phyloP scores from a whole-genome alignment of 148 eudicot genomes.

The Arctostaphylos glauca region DNA sequence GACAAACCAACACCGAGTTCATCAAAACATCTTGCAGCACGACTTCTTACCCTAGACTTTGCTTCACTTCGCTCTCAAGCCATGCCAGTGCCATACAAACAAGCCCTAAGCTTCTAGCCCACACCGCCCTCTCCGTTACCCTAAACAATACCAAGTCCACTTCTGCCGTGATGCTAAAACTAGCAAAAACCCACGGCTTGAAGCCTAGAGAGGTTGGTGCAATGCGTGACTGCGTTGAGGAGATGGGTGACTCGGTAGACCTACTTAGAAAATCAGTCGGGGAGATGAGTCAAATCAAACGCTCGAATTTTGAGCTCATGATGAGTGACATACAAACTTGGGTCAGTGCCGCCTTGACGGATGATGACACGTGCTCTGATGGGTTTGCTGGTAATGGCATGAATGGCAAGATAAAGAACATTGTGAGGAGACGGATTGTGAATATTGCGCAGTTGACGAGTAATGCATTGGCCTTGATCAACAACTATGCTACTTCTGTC shows the following conservation, averaged over 20 bases:
- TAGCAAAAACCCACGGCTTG: slow-evolving; percentile 10
- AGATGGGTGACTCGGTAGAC: slow-evolving; percentile 18
- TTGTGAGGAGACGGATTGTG: slow-evolving; percentile 21
- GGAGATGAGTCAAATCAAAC: slow-evolving; percentile 27
- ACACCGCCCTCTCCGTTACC: slow-evolving; percentile 24
- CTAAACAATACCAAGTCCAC: slow-evolving; percentile 23
- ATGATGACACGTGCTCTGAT: slow-evolving; percentile 35
- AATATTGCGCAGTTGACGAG: slow-evolving; percentile 37
- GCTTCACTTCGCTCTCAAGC: slow-evolving; percentile 22
- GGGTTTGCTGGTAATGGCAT: slow-evolving; percentile 31
- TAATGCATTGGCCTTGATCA: slow-evolving; percentile 40
- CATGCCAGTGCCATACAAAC: slow-evolving; percentile 23
- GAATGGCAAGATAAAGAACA: slow-evolving; percentile 31
- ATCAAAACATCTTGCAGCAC: slow-evolving; percentile 25
- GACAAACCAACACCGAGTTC: slow-evolving; percentile 19
- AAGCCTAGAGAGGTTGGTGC: slow-evolving; percentile 19
- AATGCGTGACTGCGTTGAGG: slow-evolving; percentile 23
- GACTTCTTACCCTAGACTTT: slow-evolving; percentile 25
- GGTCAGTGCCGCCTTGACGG: slow-evolving; percentile 43
- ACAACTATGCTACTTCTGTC: slow-evolving; percentile 23
- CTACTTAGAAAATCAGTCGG: slow-evolving; percentile 24
- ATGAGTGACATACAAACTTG: slow-evolving; percentile 39
- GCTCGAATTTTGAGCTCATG: slow-evolving; percentile 7
- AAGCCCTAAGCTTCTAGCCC: slow-evolving; percentile 24
- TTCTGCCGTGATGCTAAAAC: slow-evolving; percentile 2